A percentile compares a stretch with the other conserved stretches of the same genome.
Evolutionary conservation across 495 filamentous ascomycete species (phyloP).

Genomic region (Neurospora sp.): DNA sequence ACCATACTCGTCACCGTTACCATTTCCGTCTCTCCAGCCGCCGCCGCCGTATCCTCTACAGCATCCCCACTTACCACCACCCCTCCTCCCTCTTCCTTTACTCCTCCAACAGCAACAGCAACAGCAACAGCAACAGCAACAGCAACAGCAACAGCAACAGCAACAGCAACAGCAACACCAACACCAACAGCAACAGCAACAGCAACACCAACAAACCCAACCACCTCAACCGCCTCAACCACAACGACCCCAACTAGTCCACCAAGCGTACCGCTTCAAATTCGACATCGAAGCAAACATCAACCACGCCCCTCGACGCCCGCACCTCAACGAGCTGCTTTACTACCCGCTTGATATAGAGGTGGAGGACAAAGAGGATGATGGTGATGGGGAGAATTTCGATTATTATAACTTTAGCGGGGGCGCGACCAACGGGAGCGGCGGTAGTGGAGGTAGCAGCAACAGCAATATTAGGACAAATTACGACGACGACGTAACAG

Average conservation of each 20-base stretch:
- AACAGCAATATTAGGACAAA: not conserved
- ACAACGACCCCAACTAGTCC: slow-evolving; percentile 20
- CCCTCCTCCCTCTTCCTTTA: not conserved
- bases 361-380: slow-evolving; percentile 19
- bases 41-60: not conserved
- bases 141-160: not conserved
- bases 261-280: slow-evolving; percentile 41
- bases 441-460: not conserved
- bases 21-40: not conserved
- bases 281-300: slow-evolving; percentile 41
- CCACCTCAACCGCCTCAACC: not conserved
- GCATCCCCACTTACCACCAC: not conserved
- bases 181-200: not conserved
- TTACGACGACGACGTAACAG: not conserved
- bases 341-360: slow-evolving; percentile 31
- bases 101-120: not conserved
- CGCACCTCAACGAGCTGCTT: slow-evolving; percentile 33
- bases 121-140: not conserved
- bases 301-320: slow-evolving; percentile 33
- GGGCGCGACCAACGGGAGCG: not conserved
- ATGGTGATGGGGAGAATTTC: slow-evolving; percentile 9
- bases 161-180: not conserved
- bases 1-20: not conserved
- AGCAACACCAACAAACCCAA: too few species aligned
- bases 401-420: not conserved